A percentile compares a stretch with the other conserved stretches of the same genome.
Conservation (phyloP, 129 eudicot genomes). For the Dittrichia graveolens region DNA sequence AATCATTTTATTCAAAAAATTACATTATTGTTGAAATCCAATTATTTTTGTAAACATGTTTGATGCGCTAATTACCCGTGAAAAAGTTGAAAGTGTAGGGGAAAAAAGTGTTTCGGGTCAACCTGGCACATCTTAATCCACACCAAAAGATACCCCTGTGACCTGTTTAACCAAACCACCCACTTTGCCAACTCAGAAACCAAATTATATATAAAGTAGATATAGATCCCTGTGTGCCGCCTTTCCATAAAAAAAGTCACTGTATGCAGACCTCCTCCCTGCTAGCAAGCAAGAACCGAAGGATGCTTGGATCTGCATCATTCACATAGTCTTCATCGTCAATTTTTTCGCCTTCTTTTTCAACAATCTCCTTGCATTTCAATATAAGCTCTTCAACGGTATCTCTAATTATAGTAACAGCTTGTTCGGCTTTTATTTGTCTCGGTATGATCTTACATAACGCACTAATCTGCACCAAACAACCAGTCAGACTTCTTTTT, state of each 20-base stretch:
- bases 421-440: slow-evolving; percentile 90
- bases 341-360: slow-evolving; percentile 89
- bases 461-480: slow-evolving; percentile 57
- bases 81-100: neutral
- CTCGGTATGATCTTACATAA: slow-evolving; percentile 89
- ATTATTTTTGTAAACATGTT: neutral
- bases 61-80: neutral
- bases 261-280: slow-evolving; percentile 78
- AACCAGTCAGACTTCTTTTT: neutral
- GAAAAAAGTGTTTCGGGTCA: neutral
- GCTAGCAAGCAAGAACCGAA: slow-evolving; percentile 97
- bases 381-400: slow-evolving; percentile 86
- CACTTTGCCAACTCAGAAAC: neutral
- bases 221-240: neutral
- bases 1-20: neutral
- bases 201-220: neutral
- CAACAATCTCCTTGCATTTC: slow-evolving; percentile 87
- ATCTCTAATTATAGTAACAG: slow-evolving; percentile 76
- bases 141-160: neutral
- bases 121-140: neutral
- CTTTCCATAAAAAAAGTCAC: neutral
- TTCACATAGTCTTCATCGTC: slow-evolving; percentile 94
- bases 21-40: neutral
- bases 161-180: slow-evolving; percentile 10
- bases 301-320: slow-evolving; percentile 95